Conservation (phyloP, 768 basidiomycete species). For the Pilatotrama ljubarskyi region DNA sequence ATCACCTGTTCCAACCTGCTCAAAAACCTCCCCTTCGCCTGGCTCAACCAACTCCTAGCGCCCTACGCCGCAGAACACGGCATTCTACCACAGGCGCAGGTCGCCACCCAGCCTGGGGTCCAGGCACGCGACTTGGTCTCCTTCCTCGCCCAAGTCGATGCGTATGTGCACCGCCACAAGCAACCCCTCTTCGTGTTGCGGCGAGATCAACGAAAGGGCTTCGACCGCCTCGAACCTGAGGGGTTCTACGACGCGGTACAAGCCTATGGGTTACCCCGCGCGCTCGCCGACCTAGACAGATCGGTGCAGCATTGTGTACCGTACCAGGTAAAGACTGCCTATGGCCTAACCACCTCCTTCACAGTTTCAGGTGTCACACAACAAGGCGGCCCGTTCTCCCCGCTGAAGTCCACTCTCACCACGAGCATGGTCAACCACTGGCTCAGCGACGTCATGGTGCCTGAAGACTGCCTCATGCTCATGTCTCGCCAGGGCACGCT, state of each 20-base stretch:
- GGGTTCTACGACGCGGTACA: background rate
- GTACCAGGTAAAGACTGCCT: slow-evolving; percentile 24
- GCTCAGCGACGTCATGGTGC: slow-evolving; percentile 14
- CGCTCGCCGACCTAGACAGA: background rate
- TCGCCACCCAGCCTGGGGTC: background rate
- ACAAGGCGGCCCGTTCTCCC: slow-evolving; percentile 32
- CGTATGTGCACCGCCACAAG: background rate
- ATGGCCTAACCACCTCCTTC: slow-evolving; percentile 28
- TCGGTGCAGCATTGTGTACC: background rate
- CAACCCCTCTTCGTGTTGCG: background rate
- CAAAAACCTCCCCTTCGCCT: slow-evolving; percentile 30
- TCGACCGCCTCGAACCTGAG: background rate
- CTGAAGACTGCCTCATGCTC: too few relatives aligned
- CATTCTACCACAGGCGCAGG: background rate
- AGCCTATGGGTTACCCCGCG: background rate
- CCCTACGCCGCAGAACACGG: slow-evolving; percentile 23
- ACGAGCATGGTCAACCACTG: slow-evolving; percentile 27
- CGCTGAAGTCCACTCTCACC: slow-evolving; percentile 32
- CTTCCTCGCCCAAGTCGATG: background rate
- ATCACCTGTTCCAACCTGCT: slow-evolving; percentile 29
- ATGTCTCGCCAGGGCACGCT: too few relatives aligned
- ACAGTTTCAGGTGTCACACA: slow-evolving; percentile 30
- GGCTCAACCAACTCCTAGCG: slow-evolving; percentile 30
- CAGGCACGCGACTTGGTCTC: background rate
- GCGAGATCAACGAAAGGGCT: background rate